Base-by-base conservation (phyloP, 768 basidiomycete species). In the Boletellus emodensis region DNA sequence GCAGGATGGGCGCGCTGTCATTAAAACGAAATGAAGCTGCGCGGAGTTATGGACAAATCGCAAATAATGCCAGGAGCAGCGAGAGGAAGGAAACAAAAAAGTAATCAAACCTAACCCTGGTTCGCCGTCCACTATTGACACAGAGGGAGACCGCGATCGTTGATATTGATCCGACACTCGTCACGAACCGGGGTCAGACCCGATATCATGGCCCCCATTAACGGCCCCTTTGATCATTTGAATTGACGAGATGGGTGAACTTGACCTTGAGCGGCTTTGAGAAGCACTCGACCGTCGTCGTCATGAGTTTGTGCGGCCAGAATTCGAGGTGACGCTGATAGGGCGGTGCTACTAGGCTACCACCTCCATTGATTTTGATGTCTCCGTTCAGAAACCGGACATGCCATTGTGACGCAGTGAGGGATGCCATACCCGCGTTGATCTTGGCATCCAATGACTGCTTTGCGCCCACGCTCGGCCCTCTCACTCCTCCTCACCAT, bases 401-500 rank as follows among this genome's bases (percentile, higher is more conserved):
- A 32, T 72, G 67, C 53, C 75, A 71, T 55, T 73, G 71, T 48
- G 68, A 61, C 5, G 62, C 56, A 7, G 47, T 61, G 32, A 65
- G 51, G 30, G 47, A 72, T 33, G 55, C 68, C 10, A 77, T 52
- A 37, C 50, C 66, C 0, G 61, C 55, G 59, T 61, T 64, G 3
- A 72, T 72, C 40, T 77, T 68, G 53, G 69, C 72, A 36, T 76
- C 77, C n/a, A 85, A 55, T 4, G 79, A 75, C 14, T 72, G 67
- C 56, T 85, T 82, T n/a, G 70, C 9, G 66, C 65, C 12, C 75
- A 72, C 46, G 79, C 71, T 48, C 81, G 76, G 6, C 51, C 69
- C 68, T 94, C 94, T 85, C 88, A 94, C 57, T 94, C 90, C 37
- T 88, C 83, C 42, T 76, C 12, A 90, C 90, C 17, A 76, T 72